A percentile compares a stretch with the other conserved stretches of the same genome.
These are phyloP conservation scores for Yarrowia bubula DNA, from an alignment of 805 yeast genomes.

Conservation along the genomic window DNA sequence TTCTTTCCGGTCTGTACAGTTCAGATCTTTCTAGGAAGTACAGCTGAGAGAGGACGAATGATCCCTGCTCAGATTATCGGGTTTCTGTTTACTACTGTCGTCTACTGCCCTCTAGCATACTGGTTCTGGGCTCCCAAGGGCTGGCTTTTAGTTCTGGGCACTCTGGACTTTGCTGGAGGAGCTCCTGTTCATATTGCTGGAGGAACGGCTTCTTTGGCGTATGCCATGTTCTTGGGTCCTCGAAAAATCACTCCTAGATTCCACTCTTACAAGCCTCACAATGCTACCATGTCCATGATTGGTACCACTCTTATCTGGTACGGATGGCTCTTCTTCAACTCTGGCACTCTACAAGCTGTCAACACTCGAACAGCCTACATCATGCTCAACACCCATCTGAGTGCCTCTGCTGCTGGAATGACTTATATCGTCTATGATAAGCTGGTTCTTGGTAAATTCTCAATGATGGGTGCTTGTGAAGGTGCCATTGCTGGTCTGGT, in stretches of 20 bases:
- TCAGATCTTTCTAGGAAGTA: slow-evolving; percentile 11
- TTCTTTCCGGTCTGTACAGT: slow-evolving; percentile 12
- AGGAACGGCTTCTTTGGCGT: slow-evolving; percentile 68
- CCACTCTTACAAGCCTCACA: slow-evolving; percentile 62
- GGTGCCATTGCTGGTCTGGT: slow-evolving; percentile 95
- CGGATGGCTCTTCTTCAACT: slow-evolving; percentile 78
- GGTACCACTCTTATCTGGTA: slow-evolving; percentile 71
- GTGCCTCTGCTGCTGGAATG: slow-evolving; percentile 50
- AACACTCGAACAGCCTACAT: slow-evolving; percentile 37
- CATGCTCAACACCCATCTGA: slow-evolving; percentile 50
- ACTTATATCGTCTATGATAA: slow-evolving; percentile 48
- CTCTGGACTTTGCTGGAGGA: slow-evolving; percentile 72
- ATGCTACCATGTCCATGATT: slow-evolving; percentile 61
- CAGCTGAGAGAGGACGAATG: slow-evolving; percentile 65
- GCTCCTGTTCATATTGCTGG: slow-evolving; percentile 73
- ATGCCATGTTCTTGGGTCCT: slow-evolving; percentile 63
- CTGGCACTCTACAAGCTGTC: slow-evolving; percentile 59
- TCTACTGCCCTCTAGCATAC: slow-evolving; percentile 68
- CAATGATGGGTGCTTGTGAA: slow-evolving; percentile 89
- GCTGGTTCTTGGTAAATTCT: slow-evolving; percentile 74
- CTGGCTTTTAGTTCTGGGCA: slow-evolving; percentile 61
- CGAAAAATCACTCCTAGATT: slow-evolving; percentile 46
- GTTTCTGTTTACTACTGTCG: slow-evolving; percentile 66
- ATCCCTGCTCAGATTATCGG: slow-evolving; percentile 68
- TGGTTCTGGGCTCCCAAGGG: slow-evolving; percentile 74